Percentiles rank a stretch among this genome's conserved stretches.
Conservation (phyloP, 108 stramenopile species). For the Cyclotella cryptica region DNA sequence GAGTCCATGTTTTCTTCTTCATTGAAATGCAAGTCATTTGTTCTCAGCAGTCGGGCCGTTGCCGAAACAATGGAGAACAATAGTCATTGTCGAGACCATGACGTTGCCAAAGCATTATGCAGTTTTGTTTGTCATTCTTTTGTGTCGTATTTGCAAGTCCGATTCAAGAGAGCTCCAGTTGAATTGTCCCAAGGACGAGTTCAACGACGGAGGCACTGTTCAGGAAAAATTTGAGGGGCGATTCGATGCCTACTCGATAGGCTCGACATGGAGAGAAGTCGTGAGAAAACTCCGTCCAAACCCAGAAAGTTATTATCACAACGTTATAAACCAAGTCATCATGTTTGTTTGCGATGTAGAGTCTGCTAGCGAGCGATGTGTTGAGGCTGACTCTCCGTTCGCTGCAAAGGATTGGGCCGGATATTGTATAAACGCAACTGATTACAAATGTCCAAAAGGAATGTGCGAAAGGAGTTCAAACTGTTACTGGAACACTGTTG, state of each 20-base stretch:
- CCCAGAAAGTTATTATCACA: slow-evolving; percentile 41
- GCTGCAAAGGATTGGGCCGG: slow-evolving; percentile 51
- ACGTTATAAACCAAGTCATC: slow-evolving; percentile 43
- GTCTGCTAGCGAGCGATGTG: slow-evolving; percentile 40
- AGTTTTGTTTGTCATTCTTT: neutral
- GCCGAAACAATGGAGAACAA: too few species aligned
- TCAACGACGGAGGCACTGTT: slow-evolving; percentile 6
- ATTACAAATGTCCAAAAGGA: slow-evolving; percentile 33
- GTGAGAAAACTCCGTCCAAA: slow-evolving; percentile 33
- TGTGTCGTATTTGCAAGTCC: neutral
- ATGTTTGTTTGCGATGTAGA: slow-evolving; percentile 54
- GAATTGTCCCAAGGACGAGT: slow-evolving; percentile 33
- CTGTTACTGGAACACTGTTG: slow-evolving; percentile 53
- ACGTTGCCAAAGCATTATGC: neutral
- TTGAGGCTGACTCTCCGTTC: slow-evolving; percentile 30
- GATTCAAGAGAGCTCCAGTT: slow-evolving; percentile 7
- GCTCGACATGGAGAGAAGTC: neutral
- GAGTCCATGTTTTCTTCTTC: too few species aligned
- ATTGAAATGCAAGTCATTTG: too few species aligned
- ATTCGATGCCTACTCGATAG: slow-evolving; percentile 34
- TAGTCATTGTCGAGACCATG: neutral
- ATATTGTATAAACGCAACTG: slow-evolving; percentile 41
- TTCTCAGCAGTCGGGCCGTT: too few species aligned
- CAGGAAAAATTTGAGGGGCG: slow-evolving; percentile 28
- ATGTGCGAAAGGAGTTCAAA: slow-evolving; percentile 57